Base-by-base conservation (phyloP, 106 monocot genomes). In the Hemerocallis citrina region DNA sequence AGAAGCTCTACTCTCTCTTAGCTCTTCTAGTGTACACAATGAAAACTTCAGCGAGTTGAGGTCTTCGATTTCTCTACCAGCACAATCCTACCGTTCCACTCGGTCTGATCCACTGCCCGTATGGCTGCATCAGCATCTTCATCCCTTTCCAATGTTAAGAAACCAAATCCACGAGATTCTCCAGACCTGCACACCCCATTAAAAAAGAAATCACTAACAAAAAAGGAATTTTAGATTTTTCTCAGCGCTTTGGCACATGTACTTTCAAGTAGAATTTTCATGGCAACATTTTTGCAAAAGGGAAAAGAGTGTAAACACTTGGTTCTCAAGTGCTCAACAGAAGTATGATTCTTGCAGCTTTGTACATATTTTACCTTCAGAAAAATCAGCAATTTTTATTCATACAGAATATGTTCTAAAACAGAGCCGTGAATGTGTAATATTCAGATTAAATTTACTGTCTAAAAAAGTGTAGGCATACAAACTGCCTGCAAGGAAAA, bases 41-140 rank as follows among this genome's bases (percentile, higher is more conserved):
- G 7, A 41, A 15, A 43, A 19, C 44, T 64, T 81, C 64, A 82
- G 69, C 77, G 77, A 32, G 51, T 52, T 34, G 81, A 55, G 13
- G 79, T 67, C 68, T 84, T 84, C 27, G 78, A 72, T 59, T 84
- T 84, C 72, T 84, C 78, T 40, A 84, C 84, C 64, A 84, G 63
- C 34, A 84, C 52, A 52, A 84, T 79, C 55, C 79, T 57, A 14
- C 72, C 74, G 50, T 84, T 84, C 84, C 84, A 84, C 57, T 75
- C 78, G 17, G 78, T 79, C 68, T 79, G 77, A 49, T 84, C 78
- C 57, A 79, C 47, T 45, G 84, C 74, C 44, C 79, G 79, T 41
- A 84, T 84, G 19, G 79, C 84, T 37, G 74, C 84, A 72, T 84
- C 84, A 38, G 84, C 84, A 55, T 84, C 79, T 61, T 79, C 79